Evolutionary conservation across 805 yeast genomes (phyloP), one percentile per base, ranked within the genome.

Genomic region (Lipomyces sp.): DNA sequence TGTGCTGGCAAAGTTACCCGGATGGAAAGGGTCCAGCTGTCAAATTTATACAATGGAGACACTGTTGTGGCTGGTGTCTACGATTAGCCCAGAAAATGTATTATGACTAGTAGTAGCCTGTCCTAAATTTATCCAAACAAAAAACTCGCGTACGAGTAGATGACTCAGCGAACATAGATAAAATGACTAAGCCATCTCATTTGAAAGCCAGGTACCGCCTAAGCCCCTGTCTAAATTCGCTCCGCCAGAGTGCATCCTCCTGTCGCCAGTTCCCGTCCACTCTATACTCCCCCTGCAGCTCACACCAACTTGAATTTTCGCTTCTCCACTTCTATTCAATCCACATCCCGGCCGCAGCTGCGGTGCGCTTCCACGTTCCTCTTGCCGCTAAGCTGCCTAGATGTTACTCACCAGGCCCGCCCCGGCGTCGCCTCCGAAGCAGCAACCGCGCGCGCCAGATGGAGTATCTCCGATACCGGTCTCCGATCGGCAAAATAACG

Each of bases 141-240:
- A 15, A 1, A 2, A 13, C 48, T n/a, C 24, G 48, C 24, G 15
- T n/a, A n/a, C 8, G 4, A 4, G 8, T n/a, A 15, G 24, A 42
- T 42, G 48, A 42, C 48, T 42, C 48, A 42, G 48, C 48, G 3
- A 15, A 1, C 10, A 15, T 2, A 1, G n/a, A 15, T 1, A 15
- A 5, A 4, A 10, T 42, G 48, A 42, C 48, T 42, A 42, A 42
- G 29, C 48, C 48, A 42, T 42, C 48, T 4, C 24, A 24, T 13
- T 42, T 42, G 48, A 24, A 24, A 24, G 48, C n/a, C 48, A 42
- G 48, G 48, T 24, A 15, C 48, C 10, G 10, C 10, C 13, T 15
- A 32, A 51, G n/a, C 54, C 54, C 54, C 54, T 51, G 54, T 51
- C 54, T 51, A 51, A 24, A 51, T n/a, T 29, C 30, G 34, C 54